These are phyloP conservation scores for Trichosanthes truncata DNA, from an alignment of 306 rosid species.

Conservation along the genomic window DNA sequence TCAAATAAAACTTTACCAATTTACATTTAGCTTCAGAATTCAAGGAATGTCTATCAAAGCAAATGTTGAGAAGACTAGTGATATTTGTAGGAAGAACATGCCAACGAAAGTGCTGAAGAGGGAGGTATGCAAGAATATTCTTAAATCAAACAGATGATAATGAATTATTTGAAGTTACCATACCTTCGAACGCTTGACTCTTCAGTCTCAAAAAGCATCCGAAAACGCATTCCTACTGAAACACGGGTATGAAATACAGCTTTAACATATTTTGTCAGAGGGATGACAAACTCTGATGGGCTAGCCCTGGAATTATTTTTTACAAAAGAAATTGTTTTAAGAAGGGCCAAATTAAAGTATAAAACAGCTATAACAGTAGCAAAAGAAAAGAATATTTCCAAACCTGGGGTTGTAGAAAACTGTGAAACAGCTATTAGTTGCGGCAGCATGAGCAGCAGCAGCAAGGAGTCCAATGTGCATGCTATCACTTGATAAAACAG, in stretches of 20 bases:
- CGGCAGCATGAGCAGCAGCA: constrained; percentile 90
- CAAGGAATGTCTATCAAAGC: neutral
- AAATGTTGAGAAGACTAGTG: neutral
- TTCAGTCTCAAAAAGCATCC: constrained; percentile 90
- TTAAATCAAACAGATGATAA: neutral
- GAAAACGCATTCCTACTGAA: constrained; percentile 89
- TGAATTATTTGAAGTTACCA: neutral
- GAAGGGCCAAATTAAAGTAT: constrained; percentile 10
- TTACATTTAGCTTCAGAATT: neutral
- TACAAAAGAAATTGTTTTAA: constrained; percentile 11
- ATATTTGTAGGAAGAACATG: neutral
- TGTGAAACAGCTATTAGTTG: constrained; percentile 83
- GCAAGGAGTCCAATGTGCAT: constrained; percentile 96
- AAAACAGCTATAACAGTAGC: neutral
- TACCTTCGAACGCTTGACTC: constrained; percentile 90
- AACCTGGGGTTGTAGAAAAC: constrained; percentile 87
- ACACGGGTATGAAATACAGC: constrained; percentile 82
- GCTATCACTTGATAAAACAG: constrained; percentile 79
- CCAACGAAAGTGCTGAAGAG: neutral
- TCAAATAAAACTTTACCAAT: neutral
- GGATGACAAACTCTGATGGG: constrained; percentile 81
- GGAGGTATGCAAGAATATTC: neutral
- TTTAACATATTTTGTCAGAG: constrained; percentile 70
- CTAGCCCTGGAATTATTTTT: constrained; percentile 59
- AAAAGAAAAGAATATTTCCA: constrained; percentile 10